Evolutionary conservation across 2,329 filamentous ascomycete genomes (phyloP).

Genomic region (Botryotinia globosa): DNA sequence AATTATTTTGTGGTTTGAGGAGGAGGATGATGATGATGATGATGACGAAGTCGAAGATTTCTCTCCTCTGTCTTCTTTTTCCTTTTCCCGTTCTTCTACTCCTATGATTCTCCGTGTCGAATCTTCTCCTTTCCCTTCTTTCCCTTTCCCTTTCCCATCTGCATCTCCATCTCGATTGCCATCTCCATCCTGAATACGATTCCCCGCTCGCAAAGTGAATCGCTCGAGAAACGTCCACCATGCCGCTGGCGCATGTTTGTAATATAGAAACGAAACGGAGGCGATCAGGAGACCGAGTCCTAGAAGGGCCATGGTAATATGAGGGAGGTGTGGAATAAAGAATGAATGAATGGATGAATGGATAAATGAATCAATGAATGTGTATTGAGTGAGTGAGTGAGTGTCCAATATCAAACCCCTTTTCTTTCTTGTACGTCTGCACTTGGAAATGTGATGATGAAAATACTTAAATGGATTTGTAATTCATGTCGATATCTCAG

Average conservation of each 20-base stretch:
- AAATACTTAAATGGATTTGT: not conserved
- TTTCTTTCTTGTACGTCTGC: not conserved
- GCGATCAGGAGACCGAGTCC: slow-evolving; percentile 62
- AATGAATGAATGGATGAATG: not conserved
- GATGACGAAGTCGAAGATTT: not conserved
- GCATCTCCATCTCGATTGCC: no score
- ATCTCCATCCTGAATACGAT: slow-evolving; percentile 9
- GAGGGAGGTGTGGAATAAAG: not conserved
- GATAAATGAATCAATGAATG: not conserved
- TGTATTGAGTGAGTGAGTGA: not conserved
- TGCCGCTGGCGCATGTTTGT: slow-evolving; percentile 53
- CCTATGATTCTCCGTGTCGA: slow-evolving; percentile 21
- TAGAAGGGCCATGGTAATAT: slow-evolving; percentile 36
- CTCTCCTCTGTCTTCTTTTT: not conserved
- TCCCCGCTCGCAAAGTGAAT: slow-evolving; percentile 23
- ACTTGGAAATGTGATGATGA: not conserved
- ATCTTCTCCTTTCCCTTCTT: slow-evolving; percentile 11
- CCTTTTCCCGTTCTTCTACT: not conserved
- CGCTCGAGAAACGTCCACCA: slow-evolving; percentile 41
- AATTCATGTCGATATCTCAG: not conserved
- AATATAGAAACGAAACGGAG: slow-evolving; percentile 55
- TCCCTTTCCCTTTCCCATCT: not conserved
- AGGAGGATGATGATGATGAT: not conserved
- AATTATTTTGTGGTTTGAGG: not conserved
- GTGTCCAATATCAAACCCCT: not conserved